phyloP scores from a whole-genome alignment of 441 rosid genomes.

The Macaranga tanarius region DNA sequence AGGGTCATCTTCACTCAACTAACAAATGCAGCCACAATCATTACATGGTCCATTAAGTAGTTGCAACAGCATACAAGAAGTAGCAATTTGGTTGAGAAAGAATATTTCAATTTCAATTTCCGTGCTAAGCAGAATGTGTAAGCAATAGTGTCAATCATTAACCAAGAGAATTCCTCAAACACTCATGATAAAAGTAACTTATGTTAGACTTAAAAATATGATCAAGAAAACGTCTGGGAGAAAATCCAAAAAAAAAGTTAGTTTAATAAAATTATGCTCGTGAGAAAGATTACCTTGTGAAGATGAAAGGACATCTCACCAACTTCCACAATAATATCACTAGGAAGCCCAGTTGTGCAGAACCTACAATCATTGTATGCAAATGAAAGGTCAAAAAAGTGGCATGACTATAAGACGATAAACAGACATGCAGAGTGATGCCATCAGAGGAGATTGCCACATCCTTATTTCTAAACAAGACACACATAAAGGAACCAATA shows the following conservation, averaged over 20 bases:
- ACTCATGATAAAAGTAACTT: not conserved
- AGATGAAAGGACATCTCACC: constrained; percentile 96
- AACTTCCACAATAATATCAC: constrained; percentile 87
- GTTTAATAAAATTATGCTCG: not conserved
- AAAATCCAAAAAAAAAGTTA: not conserved
- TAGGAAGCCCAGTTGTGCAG: constrained; percentile 94
- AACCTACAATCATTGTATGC: constrained; percentile 50
- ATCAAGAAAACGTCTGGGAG: not conserved
- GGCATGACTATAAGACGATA: constrained; percentile 1
- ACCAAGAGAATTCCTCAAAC: not conserved
- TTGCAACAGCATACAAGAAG: not conserved
- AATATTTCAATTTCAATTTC: not conserved
- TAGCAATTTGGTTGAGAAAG: not conserved
- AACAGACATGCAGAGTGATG: not conserved
- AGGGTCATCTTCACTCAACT: too few relatives aligned
- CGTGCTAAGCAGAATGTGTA: not conserved
- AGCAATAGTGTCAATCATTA: not conserved
- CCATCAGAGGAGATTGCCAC: not conserved
- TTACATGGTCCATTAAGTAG: not conserved
- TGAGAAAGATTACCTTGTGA: constrained; percentile 74
- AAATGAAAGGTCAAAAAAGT: constrained; percentile 15
- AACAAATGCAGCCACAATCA: not conserved
- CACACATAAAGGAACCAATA: not conserved
- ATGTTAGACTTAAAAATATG: not conserved
- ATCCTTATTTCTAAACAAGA: not conserved